Evolutionary conservation across 331 rosid species (phyloP).

Genomic region (Cydonia oblonga): DNA sequence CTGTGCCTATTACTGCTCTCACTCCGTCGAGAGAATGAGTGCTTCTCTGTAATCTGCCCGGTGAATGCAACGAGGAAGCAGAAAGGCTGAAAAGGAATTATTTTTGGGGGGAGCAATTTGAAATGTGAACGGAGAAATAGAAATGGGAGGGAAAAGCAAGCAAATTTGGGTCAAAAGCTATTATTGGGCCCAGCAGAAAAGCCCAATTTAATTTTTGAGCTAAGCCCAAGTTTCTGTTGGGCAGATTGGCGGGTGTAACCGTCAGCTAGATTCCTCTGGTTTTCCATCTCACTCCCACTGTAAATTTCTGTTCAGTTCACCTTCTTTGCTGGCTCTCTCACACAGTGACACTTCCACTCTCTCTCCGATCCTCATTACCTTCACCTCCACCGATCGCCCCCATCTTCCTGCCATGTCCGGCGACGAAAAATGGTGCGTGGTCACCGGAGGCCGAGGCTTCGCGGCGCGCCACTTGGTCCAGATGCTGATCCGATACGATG

Average conservation of each 20-base stretch:
- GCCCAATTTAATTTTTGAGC: background rate
- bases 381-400: background rate
- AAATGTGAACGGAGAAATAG: background rate
- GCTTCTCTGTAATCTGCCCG: background rate
- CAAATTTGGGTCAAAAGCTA: background rate
- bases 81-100: background rate
- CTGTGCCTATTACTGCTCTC: background rate
- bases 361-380: background rate
- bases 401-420: constrained; percentile 24
- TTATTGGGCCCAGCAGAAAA: background rate
- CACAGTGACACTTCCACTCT: background rate
- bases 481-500: constrained; percentile 42
- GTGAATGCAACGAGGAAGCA: background rate
- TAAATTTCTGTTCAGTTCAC: background rate
- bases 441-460: constrained; percentile 93
- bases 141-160: constrained; percentile 14
- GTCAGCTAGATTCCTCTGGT: background rate
- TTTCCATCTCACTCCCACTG: background rate
- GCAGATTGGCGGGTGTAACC: background rate
- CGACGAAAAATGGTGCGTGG: constrained; percentile 69
- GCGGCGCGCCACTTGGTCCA: constrained; percentile 89
- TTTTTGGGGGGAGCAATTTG: background rate
- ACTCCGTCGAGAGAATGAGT: background rate
- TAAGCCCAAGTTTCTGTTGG: background rate
- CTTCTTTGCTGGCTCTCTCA: background rate